These are phyloP conservation scores for Sugiyamaella pinicola DNA, from an alignment of 1,139 yeast species.

Conservation along the genomic window DNA sequence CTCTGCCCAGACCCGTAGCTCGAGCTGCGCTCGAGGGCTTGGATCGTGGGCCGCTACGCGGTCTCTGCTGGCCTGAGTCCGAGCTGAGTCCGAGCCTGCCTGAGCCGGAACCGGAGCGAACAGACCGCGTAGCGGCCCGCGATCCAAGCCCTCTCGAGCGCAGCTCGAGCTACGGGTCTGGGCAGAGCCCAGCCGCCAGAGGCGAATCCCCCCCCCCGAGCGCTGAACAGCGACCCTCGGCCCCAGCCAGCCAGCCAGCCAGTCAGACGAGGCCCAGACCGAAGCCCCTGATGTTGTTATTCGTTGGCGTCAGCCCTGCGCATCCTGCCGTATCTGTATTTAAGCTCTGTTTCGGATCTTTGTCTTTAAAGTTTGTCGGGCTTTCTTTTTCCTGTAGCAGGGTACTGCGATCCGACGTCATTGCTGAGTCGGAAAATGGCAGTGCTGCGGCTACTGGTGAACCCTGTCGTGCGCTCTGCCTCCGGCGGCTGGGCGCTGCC, in stretches of 20 bases:
- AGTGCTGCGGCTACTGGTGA: constrained; percentile 3
- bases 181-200: no score
- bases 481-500: no score
- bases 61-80: no score
- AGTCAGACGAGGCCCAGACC: background rate
- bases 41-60: background rate
- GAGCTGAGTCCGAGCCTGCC: no score
- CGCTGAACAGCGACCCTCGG: background rate
- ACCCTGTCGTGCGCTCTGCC: no score
- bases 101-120: no score
- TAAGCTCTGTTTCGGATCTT: constrained; percentile 16
- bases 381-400: constrained; percentile 2
- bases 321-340: constrained; percentile 8
- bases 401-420: background rate
- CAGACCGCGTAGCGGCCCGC: no score
- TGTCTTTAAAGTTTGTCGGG: background rate
- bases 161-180: no score
- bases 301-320: constrained; percentile 5
- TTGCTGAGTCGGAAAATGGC: background rate
- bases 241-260: background rate
- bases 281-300: background rate
- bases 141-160: no score
- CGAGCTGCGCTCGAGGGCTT: background rate
- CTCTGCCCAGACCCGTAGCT: background rate
- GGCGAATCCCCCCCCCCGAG: background rate